These are phyloP conservation scores for Ammopiptanthus mongolicus DNA, from an alignment of 306 rosid genomes.

Conservation along the genomic window DNA sequence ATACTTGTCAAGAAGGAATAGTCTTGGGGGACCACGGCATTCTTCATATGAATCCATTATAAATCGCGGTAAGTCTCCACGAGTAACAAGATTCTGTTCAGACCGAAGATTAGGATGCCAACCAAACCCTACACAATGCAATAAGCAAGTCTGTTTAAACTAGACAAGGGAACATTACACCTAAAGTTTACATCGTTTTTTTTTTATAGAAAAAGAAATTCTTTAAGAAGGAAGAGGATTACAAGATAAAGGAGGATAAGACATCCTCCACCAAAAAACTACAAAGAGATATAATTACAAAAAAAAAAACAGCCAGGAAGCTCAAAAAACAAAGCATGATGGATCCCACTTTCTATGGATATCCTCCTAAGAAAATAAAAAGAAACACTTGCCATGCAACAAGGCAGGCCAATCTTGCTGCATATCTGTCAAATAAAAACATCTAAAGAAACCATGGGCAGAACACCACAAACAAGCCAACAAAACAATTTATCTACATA, in stretches of 20 bases:
- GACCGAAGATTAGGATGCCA: constrained; percentile 85
- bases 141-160: constrained; percentile 10
- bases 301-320: background rate
- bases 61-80: constrained; percentile 89
- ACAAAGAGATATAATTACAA: background rate
- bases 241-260: background rate
- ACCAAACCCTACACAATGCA: constrained; percentile 67
- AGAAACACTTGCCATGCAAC: too few relatives aligned
- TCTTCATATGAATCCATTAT: constrained; percentile 97
- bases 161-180: constrained; percentile 1
- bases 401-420: too few relatives aligned
- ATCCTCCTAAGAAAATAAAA: too few relatives aligned
- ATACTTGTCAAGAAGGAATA: constrained; percentile 96
- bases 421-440: too few relatives aligned
- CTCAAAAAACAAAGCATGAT: background rate
- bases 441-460: background rate
- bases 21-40: constrained; percentile 84
- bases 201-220: background rate
- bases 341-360: too few relatives aligned
- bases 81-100: constrained; percentile 64
- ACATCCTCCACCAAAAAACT: background rate
- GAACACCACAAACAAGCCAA: background rate
- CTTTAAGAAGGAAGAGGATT: background rate
- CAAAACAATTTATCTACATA: background rate
- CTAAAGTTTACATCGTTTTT: background rate